Evolutionary conservation across 2,329 filamentous ascomycete species (phyloP).

Genomic region (Cryoendolithus antarcticus): DNA sequence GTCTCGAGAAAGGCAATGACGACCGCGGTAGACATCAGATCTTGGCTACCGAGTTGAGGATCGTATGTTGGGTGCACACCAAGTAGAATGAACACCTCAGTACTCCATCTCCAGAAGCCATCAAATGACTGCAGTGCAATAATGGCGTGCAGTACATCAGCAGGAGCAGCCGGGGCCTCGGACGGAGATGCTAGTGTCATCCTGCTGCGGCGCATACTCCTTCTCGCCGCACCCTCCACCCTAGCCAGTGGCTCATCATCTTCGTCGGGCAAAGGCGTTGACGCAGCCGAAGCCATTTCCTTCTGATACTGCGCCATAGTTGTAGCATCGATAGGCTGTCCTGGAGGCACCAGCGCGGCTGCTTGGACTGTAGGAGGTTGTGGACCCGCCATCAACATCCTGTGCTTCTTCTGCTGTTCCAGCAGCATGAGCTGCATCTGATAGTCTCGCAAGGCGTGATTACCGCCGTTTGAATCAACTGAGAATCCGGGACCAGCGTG

Average conservation of each 20-base stretch:
- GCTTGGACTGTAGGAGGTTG: no score
- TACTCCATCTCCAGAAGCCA: constrained; percentile 38
- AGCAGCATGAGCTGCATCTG: constrained; percentile 82
- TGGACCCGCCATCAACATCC: constrained; percentile 57
- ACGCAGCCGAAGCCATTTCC: no score
- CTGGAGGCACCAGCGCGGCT: no score
- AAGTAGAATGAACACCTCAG: constrained; percentile 14
- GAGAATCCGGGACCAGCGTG: no score
- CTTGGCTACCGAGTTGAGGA: constrained; percentile 4
- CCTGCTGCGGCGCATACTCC: no score
- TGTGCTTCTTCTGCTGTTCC: constrained; percentile 78
- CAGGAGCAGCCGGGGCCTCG: not conserved
- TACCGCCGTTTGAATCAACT: constrained; percentile 39
- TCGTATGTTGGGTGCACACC: constrained; percentile 2
- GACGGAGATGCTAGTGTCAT: no score
- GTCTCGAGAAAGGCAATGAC: constrained; percentile 39
- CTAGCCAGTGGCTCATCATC: no score
- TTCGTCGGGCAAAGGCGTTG: no score
- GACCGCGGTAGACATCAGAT: constrained; percentile 26
- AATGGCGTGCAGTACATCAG: constrained; percentile 28
- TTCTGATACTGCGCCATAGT: no score
- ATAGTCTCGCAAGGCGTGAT: constrained; percentile 74
- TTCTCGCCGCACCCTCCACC: no score
- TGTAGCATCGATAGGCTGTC: no score
- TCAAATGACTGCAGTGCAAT: constrained; percentile 45